phyloP scores from a whole-genome alignment of 805 yeast genomes.

The Wickerhamiella alocasiicola region DNA sequence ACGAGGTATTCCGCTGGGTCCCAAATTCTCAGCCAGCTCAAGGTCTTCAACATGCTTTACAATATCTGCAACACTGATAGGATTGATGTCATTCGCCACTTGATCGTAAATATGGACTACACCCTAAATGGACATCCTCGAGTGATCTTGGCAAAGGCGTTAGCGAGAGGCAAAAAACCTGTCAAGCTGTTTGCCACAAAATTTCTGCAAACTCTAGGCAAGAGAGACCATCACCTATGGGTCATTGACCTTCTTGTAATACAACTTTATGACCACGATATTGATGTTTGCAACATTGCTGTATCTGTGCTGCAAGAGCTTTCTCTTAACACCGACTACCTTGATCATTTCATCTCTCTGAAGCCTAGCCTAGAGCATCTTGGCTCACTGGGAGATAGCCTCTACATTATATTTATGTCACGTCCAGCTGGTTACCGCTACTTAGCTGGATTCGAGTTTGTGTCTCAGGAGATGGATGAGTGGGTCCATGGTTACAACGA shows the following conservation, averaged over 20 bases:
- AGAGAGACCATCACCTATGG: slow-evolving; percentile 27
- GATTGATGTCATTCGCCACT: slow-evolving; percentile 22
- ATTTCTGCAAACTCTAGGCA: slow-evolving; percentile 32
- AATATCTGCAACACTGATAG: slow-evolving; percentile 33
- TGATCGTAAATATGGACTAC: slow-evolving; percentile 53
- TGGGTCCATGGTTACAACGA: slow-evolving; percentile 42
- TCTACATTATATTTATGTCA: slow-evolving; percentile 52
- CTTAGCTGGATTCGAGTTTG: slow-evolving; percentile 44
- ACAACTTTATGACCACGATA: slow-evolving; percentile 56
- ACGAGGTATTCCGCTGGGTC: slow-evolving; percentile 51
- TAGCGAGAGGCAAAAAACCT: slow-evolving; percentile 40
- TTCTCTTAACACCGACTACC: slow-evolving; percentile 36
- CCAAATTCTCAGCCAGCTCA: slow-evolving; percentile 64
- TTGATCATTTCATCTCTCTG: slow-evolving; percentile 39
- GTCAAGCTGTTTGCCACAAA: slow-evolving; percentile 48
- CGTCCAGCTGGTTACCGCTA: slow-evolving; percentile 59
- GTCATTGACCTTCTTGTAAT: slow-evolving; percentile 45
- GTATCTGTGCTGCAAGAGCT: slow-evolving; percentile 42
- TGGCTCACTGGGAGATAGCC: slow-evolving; percentile 40
- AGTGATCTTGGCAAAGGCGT: slow-evolving; percentile 49
- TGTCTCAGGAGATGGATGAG: slow-evolving; percentile 49
- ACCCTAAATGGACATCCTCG: slow-evolving; percentile 52
- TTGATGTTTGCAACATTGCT: slow-evolving; percentile 43
- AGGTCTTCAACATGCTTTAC: slow-evolving; percentile 67
- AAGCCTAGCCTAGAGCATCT: slow-evolving; percentile 47